Conservation (phyloP, 2,329 filamentous ascomycete species). For the Metarhizium brunneum region DNA sequence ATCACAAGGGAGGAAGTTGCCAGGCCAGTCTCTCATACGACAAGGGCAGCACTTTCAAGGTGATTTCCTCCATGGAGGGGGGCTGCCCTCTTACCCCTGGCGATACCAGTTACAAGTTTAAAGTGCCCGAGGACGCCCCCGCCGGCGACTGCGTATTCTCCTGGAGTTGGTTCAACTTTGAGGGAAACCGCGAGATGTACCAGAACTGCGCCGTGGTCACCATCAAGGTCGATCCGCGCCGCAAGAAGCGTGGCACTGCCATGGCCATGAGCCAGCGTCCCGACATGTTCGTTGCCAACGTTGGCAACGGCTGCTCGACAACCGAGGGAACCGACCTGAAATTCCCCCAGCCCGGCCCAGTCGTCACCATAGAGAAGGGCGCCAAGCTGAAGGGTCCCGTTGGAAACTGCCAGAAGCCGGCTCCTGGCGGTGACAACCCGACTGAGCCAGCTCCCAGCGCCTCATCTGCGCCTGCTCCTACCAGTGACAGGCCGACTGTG, state of each 20-base stretch:
- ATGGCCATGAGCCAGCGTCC: conserved; percentile 37
- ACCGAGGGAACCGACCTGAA: conserved; percentile 44
- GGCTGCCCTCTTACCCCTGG: conserved; percentile 20
- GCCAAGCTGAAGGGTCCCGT: not conserved
- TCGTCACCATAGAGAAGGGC: conserved; percentile 20
- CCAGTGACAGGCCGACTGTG: too few relatives aligned
- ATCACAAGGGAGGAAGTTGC: conserved; percentile 51
- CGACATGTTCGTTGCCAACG: conserved; percentile 57
- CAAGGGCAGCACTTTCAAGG: conserved; percentile 46
- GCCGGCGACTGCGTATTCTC: conserved; percentile 42
- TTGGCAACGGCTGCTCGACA: conserved; percentile 47
- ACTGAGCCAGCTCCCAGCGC: not conserved
- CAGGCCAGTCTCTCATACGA: conserved; percentile 56
- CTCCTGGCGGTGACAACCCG: not conserved
- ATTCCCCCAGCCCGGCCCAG: conserved; percentile 55
- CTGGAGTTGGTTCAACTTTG: conserved; percentile 56
- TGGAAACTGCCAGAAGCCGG: not conserved
- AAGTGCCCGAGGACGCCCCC: conserved; percentile 42
- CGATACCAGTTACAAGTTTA: conserved; percentile 31
- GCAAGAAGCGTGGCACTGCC: conserved; percentile 15
- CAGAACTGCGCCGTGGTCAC: conserved; percentile 57
- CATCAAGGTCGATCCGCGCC: conserved; percentile 28
- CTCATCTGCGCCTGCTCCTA: not conserved
- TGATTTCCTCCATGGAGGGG: conserved; percentile 28
- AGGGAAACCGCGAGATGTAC: conserved; percentile 60